These are phyloP conservation scores for Exophiala alcalophila DNA, from an alignment of 2,329 filamentous ascomycete genomes.

Conservation along the genomic window DNA sequence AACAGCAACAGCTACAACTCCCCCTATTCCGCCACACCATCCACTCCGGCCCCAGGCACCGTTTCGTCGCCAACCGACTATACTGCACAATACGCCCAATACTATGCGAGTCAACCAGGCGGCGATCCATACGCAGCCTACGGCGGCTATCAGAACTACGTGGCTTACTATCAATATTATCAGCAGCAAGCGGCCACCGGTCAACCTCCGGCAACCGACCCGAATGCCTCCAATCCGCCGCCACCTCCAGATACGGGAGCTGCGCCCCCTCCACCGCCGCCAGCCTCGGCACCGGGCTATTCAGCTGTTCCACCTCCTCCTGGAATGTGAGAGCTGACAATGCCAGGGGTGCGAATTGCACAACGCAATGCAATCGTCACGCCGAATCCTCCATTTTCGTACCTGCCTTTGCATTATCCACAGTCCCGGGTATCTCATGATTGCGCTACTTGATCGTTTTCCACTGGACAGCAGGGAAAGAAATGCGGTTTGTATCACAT, in stretches of 20 bases:
- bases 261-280: constrained; percentile 17
- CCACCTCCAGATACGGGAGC: constrained; percentile 16
- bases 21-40: constrained; percentile 28
- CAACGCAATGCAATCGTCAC: too few relatives aligned
- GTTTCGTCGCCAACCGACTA: constrained; percentile 60
- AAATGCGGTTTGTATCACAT: constrained; percentile 18
- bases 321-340: constrained; percentile 25
- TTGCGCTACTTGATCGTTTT: too few relatives aligned
- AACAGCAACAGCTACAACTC: constrained; percentile 40
- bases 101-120: constrained; percentile 52
- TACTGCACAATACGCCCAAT: constrained; percentile 73
- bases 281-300: constrained; percentile 14
- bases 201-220: constrained; percentile 56
- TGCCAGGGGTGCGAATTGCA: constrained; percentile 11
- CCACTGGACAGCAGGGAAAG: too few relatives aligned
- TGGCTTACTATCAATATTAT: constrained; percentile 64
- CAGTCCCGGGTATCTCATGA: too few relatives aligned
- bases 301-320: constrained; percentile 25
- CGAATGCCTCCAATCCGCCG: constrained; percentile 49
- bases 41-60: constrained; percentile 34
- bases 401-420: too few relatives aligned
- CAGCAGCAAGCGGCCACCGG: constrained; percentile 59
- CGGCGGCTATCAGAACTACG: constrained; percentile 77
- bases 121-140: constrained; percentile 75
- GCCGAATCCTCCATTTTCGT: too few relatives aligned